phyloP scores from a whole-genome alignment of 2,329 filamentous ascomycete genomes.

The Colletotrichum simmondsii region DNA sequence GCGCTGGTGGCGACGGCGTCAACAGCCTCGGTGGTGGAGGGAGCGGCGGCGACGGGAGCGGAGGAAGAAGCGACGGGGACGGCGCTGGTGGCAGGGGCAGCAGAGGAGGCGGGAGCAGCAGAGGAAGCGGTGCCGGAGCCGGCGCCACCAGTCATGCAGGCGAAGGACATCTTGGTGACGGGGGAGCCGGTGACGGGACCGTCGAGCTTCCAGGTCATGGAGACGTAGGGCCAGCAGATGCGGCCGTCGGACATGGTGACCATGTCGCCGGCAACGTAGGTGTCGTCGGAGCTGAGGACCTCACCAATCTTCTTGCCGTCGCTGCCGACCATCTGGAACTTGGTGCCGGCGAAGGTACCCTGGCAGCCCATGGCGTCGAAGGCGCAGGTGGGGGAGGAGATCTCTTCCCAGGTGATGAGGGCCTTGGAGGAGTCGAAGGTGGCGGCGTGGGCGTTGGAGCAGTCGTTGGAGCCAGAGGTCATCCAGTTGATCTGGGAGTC shows the following conservation, averaged over 20 bases:
- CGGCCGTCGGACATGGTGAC: conserved; percentile 67
- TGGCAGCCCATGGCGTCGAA: conserved; percentile 69
- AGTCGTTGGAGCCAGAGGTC: conserved; percentile 60
- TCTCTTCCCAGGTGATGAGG: conserved; percentile 71
- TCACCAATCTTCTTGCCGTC: conserved; percentile 63
- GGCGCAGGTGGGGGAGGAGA: conserved; percentile 64
- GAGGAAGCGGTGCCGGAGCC: conserved; percentile 52
- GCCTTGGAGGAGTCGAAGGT: conserved; percentile 63
- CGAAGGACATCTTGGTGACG: conserved; percentile 62
- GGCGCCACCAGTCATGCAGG: conserved; percentile 49
- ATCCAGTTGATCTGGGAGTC: conserved; percentile 71
- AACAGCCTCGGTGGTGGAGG: conserved; percentile 6
- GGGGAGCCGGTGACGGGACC: conserved; percentile 40
- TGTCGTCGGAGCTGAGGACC: conserved; percentile 59
- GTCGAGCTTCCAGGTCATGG: conserved; percentile 62
- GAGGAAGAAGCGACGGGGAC: not conserved
- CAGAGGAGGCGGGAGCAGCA: conserved; percentile 39
- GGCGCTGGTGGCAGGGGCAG: conserved; percentile 5
- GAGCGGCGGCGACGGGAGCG: not conserved
- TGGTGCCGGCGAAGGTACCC: conserved; percentile 68
- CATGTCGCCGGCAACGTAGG: conserved; percentile 72
- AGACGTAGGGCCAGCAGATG: conserved; percentile 71
- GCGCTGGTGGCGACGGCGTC: conserved; percentile 9
- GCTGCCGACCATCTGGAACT: conserved; percentile 67
- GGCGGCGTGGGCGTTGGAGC: conserved; percentile 68